phyloP scores from a whole-genome alignment of 2,329 filamentous ascomycete genomes.

The Paecilomyces formosus region DNA sequence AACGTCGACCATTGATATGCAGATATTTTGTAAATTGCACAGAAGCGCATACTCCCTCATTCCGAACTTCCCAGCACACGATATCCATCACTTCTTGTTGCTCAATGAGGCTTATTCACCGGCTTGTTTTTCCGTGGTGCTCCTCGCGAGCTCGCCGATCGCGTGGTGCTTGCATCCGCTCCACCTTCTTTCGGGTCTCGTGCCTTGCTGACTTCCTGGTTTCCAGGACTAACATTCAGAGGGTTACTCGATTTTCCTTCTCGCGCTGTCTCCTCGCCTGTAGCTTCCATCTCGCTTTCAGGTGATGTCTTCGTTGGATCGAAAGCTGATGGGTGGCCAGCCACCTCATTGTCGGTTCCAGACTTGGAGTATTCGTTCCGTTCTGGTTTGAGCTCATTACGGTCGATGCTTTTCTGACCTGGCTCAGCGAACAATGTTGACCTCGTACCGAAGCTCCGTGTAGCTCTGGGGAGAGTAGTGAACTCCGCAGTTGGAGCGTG shows the following conservation, averaged over 20 bases:
- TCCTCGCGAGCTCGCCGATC: slow-evolving; percentile 32
- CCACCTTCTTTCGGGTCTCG: slow-evolving; percentile 38
- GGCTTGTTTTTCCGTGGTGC: slow-evolving; percentile 26
- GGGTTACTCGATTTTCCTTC: slow-evolving; percentile 40
- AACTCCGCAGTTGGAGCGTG: background rate
- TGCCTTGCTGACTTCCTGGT: slow-evolving; percentile 49
- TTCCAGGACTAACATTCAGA: slow-evolving; percentile 54
- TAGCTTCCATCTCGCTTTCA: slow-evolving; percentile 42
- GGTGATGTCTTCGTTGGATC: slow-evolving; percentile 61
- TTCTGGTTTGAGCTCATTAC: slow-evolving; percentile 57
- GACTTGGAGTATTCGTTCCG: slow-evolving; percentile 61
- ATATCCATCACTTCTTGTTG: background rate
- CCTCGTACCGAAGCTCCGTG: slow-evolving; percentile 2
- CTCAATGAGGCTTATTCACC: slow-evolving; percentile 3
- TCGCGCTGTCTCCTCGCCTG: slow-evolving; percentile 30
- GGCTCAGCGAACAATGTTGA: slow-evolving; percentile 1
- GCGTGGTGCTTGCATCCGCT: slow-evolving; percentile 31
- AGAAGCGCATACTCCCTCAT: background rate
- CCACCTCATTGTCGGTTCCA: slow-evolving; percentile 56
- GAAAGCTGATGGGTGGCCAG: slow-evolving; percentile 58
- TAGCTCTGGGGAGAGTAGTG: background rate
- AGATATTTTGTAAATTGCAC: background rate
- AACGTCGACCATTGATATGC: background rate
- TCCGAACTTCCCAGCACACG: background rate
- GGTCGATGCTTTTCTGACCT: slow-evolving; percentile 29